Evolutionary conservation across 2,329 filamentous ascomycete species (phyloP), one percentile per base, ranked within the genome.

Genomic region (Neofusicoccum laricinum): DNA sequence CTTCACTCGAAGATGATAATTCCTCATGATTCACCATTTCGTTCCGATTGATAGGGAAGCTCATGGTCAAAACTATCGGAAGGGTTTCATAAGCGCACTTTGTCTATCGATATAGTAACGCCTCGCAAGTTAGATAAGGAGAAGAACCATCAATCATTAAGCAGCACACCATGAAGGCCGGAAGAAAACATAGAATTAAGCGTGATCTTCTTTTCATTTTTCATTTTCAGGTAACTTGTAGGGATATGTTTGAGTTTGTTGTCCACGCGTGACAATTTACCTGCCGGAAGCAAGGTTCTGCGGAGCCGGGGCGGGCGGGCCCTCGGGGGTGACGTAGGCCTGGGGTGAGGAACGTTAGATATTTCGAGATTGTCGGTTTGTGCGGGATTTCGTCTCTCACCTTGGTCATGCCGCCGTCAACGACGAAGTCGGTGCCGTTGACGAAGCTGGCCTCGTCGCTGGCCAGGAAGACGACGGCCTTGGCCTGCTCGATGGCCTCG

Each of bases 381-480:
- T 51, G 25, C 25, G 4, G 25, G 25, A 7, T 17, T 17, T 36
- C 1, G n/a, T 10, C 15, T 8, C 61, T 36, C 36, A 64, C 85
- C 84, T 91, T 97, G 72, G 88, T 94, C 91, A 99, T 92, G 66
- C 94, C 94, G 65, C 95, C 95, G 72, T 99, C 95, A 30, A 98
- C 93, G 4, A 96, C 90, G 80, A 98, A 96, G 75, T 98, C 95
- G 65, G 87, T 90, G 11, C 91, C 93, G 69, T 95, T 96, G 72
- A 96, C 90, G 71, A 96, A 96, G 81, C 90, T 92, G 73, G 89
- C 88, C 82, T 96, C 92, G 70, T 96, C 92, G 69, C 89, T 93
- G 8, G 92, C 92, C 66, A 96, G 79, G 81, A 96, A 96, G 7
- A 97, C 75, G 0, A 96, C 93, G 6, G 91, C 93, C 68, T 96